Percentiles rank a stretch among this genome's conserved stretches.
phyloP scores from a whole-genome alignment of 116 monocot genomes.

The Phalaenopsis hybrid region DNA sequence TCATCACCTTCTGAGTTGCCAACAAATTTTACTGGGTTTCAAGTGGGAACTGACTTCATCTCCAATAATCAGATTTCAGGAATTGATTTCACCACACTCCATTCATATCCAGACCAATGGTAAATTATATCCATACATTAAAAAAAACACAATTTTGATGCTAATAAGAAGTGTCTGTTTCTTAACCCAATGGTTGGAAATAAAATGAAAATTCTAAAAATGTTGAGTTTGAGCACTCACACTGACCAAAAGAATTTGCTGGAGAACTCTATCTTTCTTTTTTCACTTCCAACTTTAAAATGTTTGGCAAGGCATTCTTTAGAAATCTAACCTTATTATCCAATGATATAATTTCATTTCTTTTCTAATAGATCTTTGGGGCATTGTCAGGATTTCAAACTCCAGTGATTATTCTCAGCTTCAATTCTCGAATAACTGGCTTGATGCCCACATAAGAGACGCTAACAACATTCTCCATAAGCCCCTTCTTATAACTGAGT shows the following conservation, averaged over 20 bases:
- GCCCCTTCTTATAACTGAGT: slow-evolving; percentile 72
- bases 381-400: slow-evolving; percentile 41
- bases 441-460: slow-evolving; percentile 61
- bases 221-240: too few species aligned
- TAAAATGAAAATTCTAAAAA: too few species aligned
- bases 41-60: slow-evolving; percentile 85
- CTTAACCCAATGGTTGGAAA: too few species aligned
- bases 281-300: neutral
- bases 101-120: slow-evolving; percentile 95
- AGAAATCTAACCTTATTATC: too few species aligned
- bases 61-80: slow-evolving; percentile 70
- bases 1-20: slow-evolving; percentile 18
- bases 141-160: too few species aligned
- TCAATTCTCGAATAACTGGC: slow-evolving; percentile 63
- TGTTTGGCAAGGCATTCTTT: neutral
- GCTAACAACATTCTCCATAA: slow-evolving; percentile 45
- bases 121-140: slow-evolving; percentile 11
- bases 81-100: slow-evolving; percentile 86
- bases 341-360: neutral
- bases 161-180: too few species aligned
- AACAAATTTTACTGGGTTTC: slow-evolving; percentile 32
- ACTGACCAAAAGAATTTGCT: neutral
- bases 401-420: slow-evolving; percentile 45
- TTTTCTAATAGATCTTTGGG: neutral
- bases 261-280: neutral